Evolutionary conservation across 371 early-diverging fungal genomes (phyloP).

Genomic region (Blyttiomyces sp.): DNA sequence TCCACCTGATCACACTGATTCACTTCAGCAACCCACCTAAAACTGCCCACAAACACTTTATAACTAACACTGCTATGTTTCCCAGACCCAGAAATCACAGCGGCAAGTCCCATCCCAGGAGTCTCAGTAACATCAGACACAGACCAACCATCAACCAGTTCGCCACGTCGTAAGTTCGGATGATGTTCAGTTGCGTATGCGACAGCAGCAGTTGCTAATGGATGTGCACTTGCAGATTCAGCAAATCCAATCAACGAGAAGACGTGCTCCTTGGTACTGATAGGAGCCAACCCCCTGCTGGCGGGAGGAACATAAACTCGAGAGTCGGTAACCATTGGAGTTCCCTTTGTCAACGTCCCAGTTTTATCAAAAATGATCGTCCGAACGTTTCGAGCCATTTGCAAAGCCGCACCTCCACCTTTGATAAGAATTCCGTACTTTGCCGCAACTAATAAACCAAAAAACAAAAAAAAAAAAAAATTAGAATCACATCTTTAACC

Average conservation of each 20-base stretch:
- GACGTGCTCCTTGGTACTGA: slow-evolving; percentile 40
- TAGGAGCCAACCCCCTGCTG: neutral
- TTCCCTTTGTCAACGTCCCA: slow-evolving; percentile 88
- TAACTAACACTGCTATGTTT: slow-evolving; percentile 17
- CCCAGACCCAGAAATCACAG: neutral
- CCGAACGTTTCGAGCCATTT: slow-evolving; percentile 67
- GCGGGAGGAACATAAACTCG: neutral
- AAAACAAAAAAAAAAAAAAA: slow-evolving; percentile 1
- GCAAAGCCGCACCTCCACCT: slow-evolving; percentile 68
- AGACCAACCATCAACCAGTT: slow-evolving; percentile 16
- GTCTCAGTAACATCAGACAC: slow-evolving; percentile 58
- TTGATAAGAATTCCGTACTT: slow-evolving; percentile 84
- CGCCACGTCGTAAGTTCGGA: neutral
- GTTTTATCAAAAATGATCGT: slow-evolving; percentile 95
- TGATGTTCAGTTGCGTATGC: slow-evolving; percentile 53
- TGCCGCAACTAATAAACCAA: slow-evolving; percentile 65
- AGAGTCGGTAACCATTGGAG: slow-evolving; percentile 63
- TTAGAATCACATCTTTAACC: neutral
- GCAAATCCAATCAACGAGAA: slow-evolving; percentile 60
- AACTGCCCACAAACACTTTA: slow-evolving; percentile 62
- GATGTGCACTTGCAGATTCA: slow-evolving; percentile 80
- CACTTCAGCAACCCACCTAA: slow-evolving; percentile 64
- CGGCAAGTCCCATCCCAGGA: slow-evolving; percentile 65
- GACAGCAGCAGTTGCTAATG: slow-evolving; percentile 77
- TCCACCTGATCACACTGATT: too few species aligned